Base-by-base conservation (phyloP, 495 filamentous ascomycete genomes). In the Tuber brumale region DNA sequence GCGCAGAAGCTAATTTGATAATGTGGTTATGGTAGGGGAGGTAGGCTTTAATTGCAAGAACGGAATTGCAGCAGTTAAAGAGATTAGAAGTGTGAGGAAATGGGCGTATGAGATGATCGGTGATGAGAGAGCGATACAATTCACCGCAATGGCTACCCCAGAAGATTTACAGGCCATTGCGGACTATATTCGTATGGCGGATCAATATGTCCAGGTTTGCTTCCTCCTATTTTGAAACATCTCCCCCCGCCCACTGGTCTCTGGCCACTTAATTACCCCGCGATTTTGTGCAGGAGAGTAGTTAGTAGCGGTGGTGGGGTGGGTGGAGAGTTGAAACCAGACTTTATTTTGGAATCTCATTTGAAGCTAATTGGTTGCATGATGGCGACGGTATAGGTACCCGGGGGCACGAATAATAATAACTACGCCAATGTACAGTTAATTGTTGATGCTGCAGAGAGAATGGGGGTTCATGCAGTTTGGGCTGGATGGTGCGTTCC, bases 21-120 rank as follows among this genome's bases (percentile, higher is more conserved):
- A 45, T 45, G 12, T 16, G 16, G 12, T 45, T 0, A n/a, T n/a
- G 16, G 12, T 14, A 1, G 44, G 37, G 19, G 4, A 48, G 66
- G n/a, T 82, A 99, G 95, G 93, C 98, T 41, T 89, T 98, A 76
- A 99, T 98, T 84, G 95, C 23, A 99, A 99, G 87, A 99, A 99
- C 87, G 95, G 95, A 89, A 99, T 99, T 85, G 95, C 95, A 21
- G 95, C 96, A 77, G 95, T 99, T 82, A 99, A 99, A 85, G 95
- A 98, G 86, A 99, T 99, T 82, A 89, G 95, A 81, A 97, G 94
- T 42, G 94, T 99, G 79, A 91, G 95, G 84, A 99, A 98, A 94
- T 99, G 95, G 95, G 95, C 95, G 73, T 99, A 99, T 89, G 95
- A 99, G 86, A 95, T 92, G 8, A 97, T 99, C 82, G 94, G 95